A percentile compares a stretch with the other conserved stretches of the same genome.
Evolutionary conservation across 768 basidiomycete genomes (phyloP).

Genomic region (Macrolepiota dolichaula): DNA sequence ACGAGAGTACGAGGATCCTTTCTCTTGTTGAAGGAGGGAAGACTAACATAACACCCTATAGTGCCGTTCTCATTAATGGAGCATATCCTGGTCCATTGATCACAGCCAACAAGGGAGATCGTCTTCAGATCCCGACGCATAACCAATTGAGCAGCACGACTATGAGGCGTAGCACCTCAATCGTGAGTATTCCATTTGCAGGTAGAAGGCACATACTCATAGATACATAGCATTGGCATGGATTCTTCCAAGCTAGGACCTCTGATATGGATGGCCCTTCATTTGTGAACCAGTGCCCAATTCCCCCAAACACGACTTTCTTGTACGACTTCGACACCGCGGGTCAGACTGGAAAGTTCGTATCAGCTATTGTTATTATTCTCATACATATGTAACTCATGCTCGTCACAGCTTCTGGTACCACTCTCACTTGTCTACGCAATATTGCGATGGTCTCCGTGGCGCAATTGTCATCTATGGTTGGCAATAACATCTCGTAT

Average conservation of each 20-base stretch:
- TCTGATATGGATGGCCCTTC: constrained; percentile 44
- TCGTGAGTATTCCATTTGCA: constrained; percentile 18
- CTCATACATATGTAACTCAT: constrained; percentile 19
- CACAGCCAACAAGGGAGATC: constrained; percentile 22
- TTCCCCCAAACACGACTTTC: constrained; percentile 37
- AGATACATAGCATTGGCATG: constrained; percentile 46
- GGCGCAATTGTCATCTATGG: constrained; percentile 15
- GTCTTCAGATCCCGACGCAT: neutral
- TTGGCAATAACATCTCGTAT: neutral
- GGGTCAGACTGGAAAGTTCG: constrained; percentile 31
- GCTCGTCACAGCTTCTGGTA: constrained; percentile 33
- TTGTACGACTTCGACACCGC: constrained; percentile 33
- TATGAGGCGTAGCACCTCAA: constrained; percentile 27
- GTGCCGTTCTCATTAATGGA: constrained; percentile 19
- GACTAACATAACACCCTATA: neutral
- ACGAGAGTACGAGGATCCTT: constrained; percentile 18
- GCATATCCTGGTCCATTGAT: constrained; percentile 27
- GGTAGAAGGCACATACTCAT: neutral
- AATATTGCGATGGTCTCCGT: constrained; percentile 14
- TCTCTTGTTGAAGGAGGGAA: neutral
- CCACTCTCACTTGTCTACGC: constrained; percentile 26
- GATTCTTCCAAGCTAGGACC: constrained; percentile 38
- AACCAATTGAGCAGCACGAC: constrained; percentile 38
- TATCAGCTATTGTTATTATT: constrained; percentile 30
- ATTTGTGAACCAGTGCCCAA: constrained; percentile 46